phyloP scores from a whole-genome alignment of 2,329 filamentous ascomycete genomes.

The Fusarium setosum region DNA sequence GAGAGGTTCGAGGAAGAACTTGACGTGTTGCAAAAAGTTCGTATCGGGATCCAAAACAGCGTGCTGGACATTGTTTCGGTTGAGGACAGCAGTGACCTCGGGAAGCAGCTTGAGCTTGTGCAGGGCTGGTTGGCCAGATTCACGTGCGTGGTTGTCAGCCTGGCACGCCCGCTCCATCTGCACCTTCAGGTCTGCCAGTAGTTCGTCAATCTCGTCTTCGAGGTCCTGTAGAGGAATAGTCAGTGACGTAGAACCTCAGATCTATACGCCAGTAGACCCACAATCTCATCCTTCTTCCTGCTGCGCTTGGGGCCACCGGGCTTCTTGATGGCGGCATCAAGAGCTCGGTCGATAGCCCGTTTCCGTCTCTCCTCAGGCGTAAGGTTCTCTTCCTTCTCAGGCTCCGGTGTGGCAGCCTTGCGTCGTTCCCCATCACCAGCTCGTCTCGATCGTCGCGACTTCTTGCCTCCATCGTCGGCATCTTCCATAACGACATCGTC shows the following conservation, averaged over 20 bases:
- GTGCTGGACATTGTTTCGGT: conserved; percentile 86
- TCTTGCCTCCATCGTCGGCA: conserved; percentile 56
- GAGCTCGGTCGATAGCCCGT: conserved; percentile 84
- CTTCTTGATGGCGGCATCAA: conserved; percentile 90
- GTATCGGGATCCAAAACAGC: conserved; percentile 93
- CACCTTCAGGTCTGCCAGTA: conserved; percentile 87
- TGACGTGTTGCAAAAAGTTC: conserved; percentile 93
- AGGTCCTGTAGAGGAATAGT: conserved; percentile 71
- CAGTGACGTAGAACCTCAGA: conserved; percentile 18
- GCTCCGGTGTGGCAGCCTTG: conserved; percentile 61
- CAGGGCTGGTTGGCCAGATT: conserved; percentile 82
- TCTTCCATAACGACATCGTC: conserved; percentile 62
- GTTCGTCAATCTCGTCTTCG: conserved; percentile 88
- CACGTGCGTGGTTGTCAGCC: conserved; percentile 85
- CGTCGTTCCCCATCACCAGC: conserved; percentile 57
- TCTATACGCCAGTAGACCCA: conserved; percentile 55
- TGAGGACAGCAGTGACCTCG: conserved; percentile 87
- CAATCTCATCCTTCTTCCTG: conserved; percentile 90
- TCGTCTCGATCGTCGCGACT: conserved; percentile 61
- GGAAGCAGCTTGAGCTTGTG: conserved; percentile 95
- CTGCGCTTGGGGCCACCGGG: conserved; percentile 71
- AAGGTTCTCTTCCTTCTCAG: conserved; percentile 81
- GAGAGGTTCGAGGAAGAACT: conserved; percentile 96
- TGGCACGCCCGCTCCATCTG: conserved; percentile 93
- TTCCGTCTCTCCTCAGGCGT: conserved; percentile 87